These are phyloP conservation scores for Posidonia australis DNA, from an alignment of 106 monocot genomes.

Conservation along the genomic window DNA sequence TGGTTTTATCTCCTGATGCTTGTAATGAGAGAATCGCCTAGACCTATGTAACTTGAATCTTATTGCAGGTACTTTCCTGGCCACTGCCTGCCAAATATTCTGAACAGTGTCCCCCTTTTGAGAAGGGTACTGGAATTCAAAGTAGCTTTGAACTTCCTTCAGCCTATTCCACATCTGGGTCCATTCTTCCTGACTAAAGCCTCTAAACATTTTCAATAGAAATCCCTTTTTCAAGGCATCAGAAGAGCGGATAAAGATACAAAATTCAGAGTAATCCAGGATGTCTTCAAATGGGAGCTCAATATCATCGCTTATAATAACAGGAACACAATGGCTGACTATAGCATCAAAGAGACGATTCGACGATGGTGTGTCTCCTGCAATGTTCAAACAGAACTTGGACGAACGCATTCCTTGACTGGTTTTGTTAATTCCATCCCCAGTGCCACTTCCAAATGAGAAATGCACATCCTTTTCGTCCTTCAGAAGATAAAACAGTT, in stretches of 20 bases:
- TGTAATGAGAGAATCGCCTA: constrained; percentile 36
- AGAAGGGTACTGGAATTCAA: constrained; percentile 49
- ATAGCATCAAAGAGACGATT: constrained; percentile 67
- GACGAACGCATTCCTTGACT: constrained; percentile 43
- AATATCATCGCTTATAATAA: constrained; percentile 67
- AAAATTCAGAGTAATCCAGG: constrained; percentile 63
- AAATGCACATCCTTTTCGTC: constrained; percentile 55
- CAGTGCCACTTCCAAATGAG: constrained; percentile 27
- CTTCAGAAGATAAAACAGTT: constrained; percentile 52
- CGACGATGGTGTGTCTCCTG: constrained; percentile 62
- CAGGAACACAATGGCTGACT: constrained; percentile 59
- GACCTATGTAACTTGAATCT: constrained; percentile 40
- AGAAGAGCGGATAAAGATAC: constrained; percentile 48
- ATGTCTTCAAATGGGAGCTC: constrained; percentile 75
- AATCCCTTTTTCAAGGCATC: constrained; percentile 64
- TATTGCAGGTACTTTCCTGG: constrained; percentile 46
- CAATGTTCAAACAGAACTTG: constrained; percentile 58
- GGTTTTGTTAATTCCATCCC: constrained; percentile 29
- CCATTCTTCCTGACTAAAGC: constrained; percentile 43
- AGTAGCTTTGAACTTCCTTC: constrained; percentile 48
- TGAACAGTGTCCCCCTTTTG: constrained; percentile 54
- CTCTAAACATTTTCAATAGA: constrained; percentile 37
- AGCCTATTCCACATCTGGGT: constrained; percentile 51
- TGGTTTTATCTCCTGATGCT: not conserved
- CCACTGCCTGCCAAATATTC: constrained; percentile 77